A percentile compares a stretch with the other conserved stretches of the same genome.
Evolutionary conservation across 305 asterid species (phyloP).

Genomic region (Petunia hybrid): DNA sequence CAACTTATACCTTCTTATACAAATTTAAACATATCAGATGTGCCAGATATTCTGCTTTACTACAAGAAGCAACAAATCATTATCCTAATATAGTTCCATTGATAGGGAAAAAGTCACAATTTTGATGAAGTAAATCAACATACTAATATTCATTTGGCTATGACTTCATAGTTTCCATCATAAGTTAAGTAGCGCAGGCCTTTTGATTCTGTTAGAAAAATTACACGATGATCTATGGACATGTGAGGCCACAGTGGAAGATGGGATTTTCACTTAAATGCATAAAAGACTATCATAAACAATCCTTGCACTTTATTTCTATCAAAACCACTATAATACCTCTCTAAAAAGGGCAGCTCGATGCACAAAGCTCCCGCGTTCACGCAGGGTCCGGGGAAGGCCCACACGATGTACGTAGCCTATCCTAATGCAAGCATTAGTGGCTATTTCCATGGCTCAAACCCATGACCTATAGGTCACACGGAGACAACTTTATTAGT

Average conservation of each 20-base stretch:
- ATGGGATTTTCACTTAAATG: not conserved
- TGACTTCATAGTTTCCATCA: not conserved
- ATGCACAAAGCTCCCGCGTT: too few species aligned
- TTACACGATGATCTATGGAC: not conserved
- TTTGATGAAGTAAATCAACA: not conserved
- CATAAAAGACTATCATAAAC: constrained; percentile 6
- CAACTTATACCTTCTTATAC: not conserved
- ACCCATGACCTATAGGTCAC: too few species aligned
- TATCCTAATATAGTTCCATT: not conserved
- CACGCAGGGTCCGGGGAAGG: too few species aligned
- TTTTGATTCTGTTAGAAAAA: too few species aligned
- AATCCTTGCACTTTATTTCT: not conserved
- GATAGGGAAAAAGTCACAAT: not conserved
- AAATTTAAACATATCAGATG: not conserved
- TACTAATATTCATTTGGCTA: not conserved
- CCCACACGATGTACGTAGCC: too few species aligned
- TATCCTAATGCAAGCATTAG: too few species aligned
- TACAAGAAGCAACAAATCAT: not conserved
- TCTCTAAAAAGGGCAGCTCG: too few species aligned
- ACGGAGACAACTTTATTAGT: too few species aligned
- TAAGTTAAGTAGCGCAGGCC: not conserved
- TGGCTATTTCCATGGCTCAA: too few species aligned
- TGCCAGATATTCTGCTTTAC: not conserved
- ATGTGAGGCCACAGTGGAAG: constrained; percentile 2
- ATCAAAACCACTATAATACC: too few species aligned